These are phyloP conservation scores for Porodaedalea pini DNA, from an alignment of 1,284 basidiomycete species.

Conservation along the genomic window DNA sequence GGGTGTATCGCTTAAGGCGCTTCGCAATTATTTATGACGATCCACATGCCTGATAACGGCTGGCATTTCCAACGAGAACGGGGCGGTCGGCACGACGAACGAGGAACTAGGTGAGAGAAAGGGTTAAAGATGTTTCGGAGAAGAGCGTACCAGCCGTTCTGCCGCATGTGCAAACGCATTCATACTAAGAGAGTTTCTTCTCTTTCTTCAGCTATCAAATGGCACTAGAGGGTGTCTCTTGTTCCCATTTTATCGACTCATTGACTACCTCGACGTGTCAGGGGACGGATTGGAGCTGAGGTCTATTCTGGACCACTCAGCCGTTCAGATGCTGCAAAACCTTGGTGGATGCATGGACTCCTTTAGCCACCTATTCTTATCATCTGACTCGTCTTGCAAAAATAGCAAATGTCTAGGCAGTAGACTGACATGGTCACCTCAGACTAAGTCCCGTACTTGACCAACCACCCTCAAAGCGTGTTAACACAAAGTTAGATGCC, in stretches of 20 bases:
- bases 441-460: background rate
- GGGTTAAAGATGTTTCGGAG: background rate
- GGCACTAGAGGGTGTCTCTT: background rate
- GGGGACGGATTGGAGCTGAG: background rate
- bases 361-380: too few species aligned
- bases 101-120: background rate
- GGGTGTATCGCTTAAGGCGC: background rate
- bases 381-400: background rate
- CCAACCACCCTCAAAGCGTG: background rate
- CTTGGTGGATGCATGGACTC: too few species aligned
- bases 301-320: background rate
- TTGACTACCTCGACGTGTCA: background rate
- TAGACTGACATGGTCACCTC: background rate
- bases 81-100: background rate
- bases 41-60: background rate
- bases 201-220: background rate
- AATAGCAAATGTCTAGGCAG: background rate
- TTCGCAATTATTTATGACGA: background rate
- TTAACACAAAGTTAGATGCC: background rate
- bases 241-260: background rate
- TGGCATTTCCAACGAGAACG: background rate
- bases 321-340: background rate
- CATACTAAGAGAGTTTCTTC: background rate
- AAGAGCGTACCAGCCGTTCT: background rate
- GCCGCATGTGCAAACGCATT: background rate